Evolutionary conservation across 371 early-diverging fungal genomes (phyloP), one percentile per base, ranked within the genome.

Genomic region (Mortierella sp.): DNA sequence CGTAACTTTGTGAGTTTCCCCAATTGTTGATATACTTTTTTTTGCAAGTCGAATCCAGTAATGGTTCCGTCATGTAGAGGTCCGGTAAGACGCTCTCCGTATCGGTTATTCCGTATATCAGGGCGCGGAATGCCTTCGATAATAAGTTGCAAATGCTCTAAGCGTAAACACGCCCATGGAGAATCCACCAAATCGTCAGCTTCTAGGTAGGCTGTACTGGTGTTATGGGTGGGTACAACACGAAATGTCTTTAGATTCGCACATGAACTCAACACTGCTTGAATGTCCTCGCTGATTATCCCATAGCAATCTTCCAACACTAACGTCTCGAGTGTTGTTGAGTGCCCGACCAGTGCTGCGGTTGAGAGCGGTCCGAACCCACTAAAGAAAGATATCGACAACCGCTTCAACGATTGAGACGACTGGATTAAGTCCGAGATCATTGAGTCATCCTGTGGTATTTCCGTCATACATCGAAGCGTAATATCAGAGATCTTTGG

Each of bases 71-170:
- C 68, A 26, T 77, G 72, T 32, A 76, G 22, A 4, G 70, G 70
- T 12, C 77, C 72, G 0, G 54, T 29, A 23, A 77, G 29, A 5
- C 54, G 40, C 3, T 31, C 26, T 26, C 68, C 72, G 45, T 65
- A 72, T 23, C 72, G 72, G 34, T 77, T 67, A 2, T 45, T 13
- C 55, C 60, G 35, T 26, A 68, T 43, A 56, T 77, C 77, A 8
- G 77, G 77, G 35, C 77, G 34, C 15, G 77, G 61, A 17, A 77
- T 71, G 1, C 77, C 77, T n/a, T 68, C 65, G 57, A 77, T 77
- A 1, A 68, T 51, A 6, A 77, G 37, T 42, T 72, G 68, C 34
- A 77, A 51, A 5, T 42, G 35, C 62, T 68, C 72, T 15, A 77
- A 58, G 1, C 35, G 3, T 7, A 61, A 29, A 51, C 77, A 77